These are phyloP conservation scores for Porphyrellus cyaneotinctus DNA, from an alignment of 768 basidiomycete species.

Conservation along the genomic window DNA sequence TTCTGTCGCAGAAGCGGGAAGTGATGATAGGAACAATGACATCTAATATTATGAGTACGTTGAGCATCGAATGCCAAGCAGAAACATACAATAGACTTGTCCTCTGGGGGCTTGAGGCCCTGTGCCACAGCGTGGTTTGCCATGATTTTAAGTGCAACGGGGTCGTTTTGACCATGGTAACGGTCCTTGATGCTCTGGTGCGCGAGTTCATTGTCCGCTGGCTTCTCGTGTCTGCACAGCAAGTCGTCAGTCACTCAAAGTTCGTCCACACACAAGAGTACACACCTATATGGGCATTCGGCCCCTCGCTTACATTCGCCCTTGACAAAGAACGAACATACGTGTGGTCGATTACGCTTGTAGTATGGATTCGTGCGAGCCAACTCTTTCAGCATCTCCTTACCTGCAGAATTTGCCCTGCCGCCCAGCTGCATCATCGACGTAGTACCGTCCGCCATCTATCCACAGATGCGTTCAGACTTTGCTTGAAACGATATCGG, in stretches of 20 bases:
- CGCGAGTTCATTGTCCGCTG: slow-evolving; percentile 73
- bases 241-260: slow-evolving; percentile 2
- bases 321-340: slow-evolving; percentile 95
- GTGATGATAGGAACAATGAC: slow-evolving; percentile 79
- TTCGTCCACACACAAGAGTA: not conserved
- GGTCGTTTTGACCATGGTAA: slow-evolving; percentile 89
- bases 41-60: slow-evolving; percentile 45
- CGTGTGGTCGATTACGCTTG: slow-evolving; percentile 90
- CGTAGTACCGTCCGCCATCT: slow-evolving; percentile 67
- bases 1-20: slow-evolving; percentile 69
- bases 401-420: slow-evolving; percentile 72
- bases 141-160: slow-evolving; percentile 91
- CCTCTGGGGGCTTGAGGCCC: slow-evolving; percentile 88
- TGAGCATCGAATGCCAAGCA: not conserved
- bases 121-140: slow-evolving; percentile 70
- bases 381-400: slow-evolving; percentile 94
- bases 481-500: not conserved
- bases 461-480: slow-evolving; percentile 5
- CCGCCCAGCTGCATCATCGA: slow-evolving; percentile 55
- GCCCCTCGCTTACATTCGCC: slow-evolving; percentile 89
- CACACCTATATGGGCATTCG: slow-evolving; percentile 86
- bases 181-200: slow-evolving; percentile 95
- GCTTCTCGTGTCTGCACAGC: slow-evolving; percentile 74
- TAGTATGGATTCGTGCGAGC: slow-evolving; percentile 96
- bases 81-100: slow-evolving; percentile 70